phyloP scores from a whole-genome alignment of 768 basidiomycete species.

The Gymnopilus junonius region DNA sequence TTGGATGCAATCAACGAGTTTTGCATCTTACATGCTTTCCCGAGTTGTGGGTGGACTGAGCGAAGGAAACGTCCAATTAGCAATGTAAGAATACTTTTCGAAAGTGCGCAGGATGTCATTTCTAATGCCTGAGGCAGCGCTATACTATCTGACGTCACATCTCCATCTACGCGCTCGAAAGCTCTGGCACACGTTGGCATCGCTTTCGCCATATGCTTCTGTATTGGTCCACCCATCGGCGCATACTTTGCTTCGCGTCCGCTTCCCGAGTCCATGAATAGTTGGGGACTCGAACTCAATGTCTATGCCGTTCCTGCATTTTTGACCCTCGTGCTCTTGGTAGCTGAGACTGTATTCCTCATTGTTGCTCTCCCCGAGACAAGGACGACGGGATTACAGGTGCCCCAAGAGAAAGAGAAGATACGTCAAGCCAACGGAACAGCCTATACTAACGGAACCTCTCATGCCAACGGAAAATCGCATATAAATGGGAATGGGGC shows the following conservation, averaged over 20 bases:
- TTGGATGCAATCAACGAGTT: slow-evolving; percentile 90
- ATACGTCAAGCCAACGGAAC: slow-evolving; percentile 9
- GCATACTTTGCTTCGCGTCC: slow-evolving; percentile 95
- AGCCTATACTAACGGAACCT: slow-evolving; percentile 17
- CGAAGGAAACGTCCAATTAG: slow-evolving; percentile 97
- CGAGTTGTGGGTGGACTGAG: slow-evolving; percentile 91
- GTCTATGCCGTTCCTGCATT: slow-evolving; percentile 91
- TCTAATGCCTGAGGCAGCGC: slow-evolving; percentile 54
- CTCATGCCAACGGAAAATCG: slow-evolving; percentile 19
- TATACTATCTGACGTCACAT: slow-evolving; percentile 90
- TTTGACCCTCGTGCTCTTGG: slow-evolving; percentile 77
- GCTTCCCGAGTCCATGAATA: slow-evolving; percentile 59
- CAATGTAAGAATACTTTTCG: slow-evolving; percentile 64
- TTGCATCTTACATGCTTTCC: slow-evolving; percentile 88
- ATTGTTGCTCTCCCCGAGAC: slow-evolving; percentile 85
- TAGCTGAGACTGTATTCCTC: slow-evolving; percentile 82
- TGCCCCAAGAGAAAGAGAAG: slow-evolving; percentile 25
- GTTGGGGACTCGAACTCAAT: slow-evolving; percentile 72
- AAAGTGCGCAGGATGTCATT: background rate
- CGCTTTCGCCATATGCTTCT: slow-evolving; percentile 95
- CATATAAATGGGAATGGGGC: slow-evolving; percentile 24
- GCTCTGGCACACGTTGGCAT: slow-evolving; percentile 93
- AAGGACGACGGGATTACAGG: slow-evolving; percentile 46
- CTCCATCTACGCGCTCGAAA: slow-evolving; percentile 77
- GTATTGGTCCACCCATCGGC: slow-evolving; percentile 90